Evolutionary conservation across 78 protist species (phyloP), one percentile per base, ranked within the genome.

Genomic region (Creolimax fragrantissima): DNA sequence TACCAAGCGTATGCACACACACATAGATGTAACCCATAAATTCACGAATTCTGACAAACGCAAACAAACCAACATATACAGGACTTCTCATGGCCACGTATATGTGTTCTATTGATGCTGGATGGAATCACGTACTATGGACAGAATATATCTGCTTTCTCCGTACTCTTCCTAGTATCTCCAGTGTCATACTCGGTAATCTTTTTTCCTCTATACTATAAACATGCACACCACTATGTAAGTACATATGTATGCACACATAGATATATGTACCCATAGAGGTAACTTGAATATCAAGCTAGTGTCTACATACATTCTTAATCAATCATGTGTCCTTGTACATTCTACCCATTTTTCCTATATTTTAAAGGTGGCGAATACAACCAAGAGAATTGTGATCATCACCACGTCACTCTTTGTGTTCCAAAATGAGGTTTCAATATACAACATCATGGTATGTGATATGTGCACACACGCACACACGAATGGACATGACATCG

Each of bases 351-450:
- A 11, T 17, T 17, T 17, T 17, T 17, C 74, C 74, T 17, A 11
- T 17, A n/a, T n/a, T n/a, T 83, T 83, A 5, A 39, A 83, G 86
- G 86, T 83, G 42, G 94, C 89, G 45, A 89, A 89, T 44, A 89
- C 90, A 3, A 44, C 88, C 58, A 93, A 93, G 92, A 92, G 94
- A 58, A 43, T 93, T 35, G 92, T 90, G 11, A 43, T 93, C 84
- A 93, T 93, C 84, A 4, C 41, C 35, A 7, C 84, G 11, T 67
- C 92, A 24, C 17, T 93, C 3, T 4, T 93, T 4, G 2, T 7
- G 43, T 93, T 93, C 83, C 90, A 58, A 84, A 83, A 89, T 24
- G 84, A 81, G 32, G 42, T 89, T 35, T 45, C 92, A 4, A 32
- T 3, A 3, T 3, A 67, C 11, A 91, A 91, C 81, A 90, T 81